Evolutionary conservation across 2,329 filamentous ascomycete species (phyloP).

Genomic region (Aspergillus jensenii): DNA sequence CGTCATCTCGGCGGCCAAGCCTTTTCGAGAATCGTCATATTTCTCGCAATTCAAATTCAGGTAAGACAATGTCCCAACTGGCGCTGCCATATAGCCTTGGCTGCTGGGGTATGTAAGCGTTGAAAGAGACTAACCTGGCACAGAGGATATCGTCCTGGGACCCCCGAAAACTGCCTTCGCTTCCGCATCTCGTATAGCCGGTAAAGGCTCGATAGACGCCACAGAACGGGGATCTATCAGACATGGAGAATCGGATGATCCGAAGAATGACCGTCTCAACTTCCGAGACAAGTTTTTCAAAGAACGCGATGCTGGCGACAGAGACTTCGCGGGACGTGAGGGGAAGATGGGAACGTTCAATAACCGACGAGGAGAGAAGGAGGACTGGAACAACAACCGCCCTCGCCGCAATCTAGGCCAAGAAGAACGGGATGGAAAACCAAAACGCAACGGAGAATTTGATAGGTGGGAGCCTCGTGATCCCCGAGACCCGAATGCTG

Average conservation of each 20-base stretch:
- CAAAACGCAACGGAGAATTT: constrained; percentile 43
- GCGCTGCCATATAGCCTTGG: neutral
- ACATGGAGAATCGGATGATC: constrained; percentile 55
- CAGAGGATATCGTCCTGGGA: constrained; percentile 81
- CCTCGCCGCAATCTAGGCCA: constrained; percentile 40
- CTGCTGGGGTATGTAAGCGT: neutral
- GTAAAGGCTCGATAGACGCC: constrained; percentile 47
- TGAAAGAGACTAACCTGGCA: constrained; percentile 30
- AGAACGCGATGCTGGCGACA: constrained; percentile 36
- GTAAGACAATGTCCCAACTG: constrained; percentile 21
- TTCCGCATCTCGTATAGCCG: constrained; percentile 63
- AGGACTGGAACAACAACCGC: constrained; percentile 44
- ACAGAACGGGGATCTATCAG: constrained; percentile 44
- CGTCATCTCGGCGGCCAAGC: constrained; percentile 38
- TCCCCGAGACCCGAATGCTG: constrained; percentile 52
- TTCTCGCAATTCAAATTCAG: constrained; percentile 50
- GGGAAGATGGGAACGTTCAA: constrained; percentile 31
- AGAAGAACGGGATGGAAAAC: constrained; percentile 43
- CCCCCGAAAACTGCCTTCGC: constrained; percentile 81
- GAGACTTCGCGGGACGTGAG: constrained; percentile 40
- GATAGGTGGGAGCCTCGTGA: constrained; percentile 53
- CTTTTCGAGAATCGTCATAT: constrained; percentile 46
- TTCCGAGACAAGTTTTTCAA: constrained; percentile 53
- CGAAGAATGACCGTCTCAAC: constrained; percentile 62
- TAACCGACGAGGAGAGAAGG: constrained; percentile 39